Percentiles rank a stretch among this genome's conserved stretches.
phyloP scores from a whole-genome alignment of 441 rosid species.

The Breynia disticha region DNA sequence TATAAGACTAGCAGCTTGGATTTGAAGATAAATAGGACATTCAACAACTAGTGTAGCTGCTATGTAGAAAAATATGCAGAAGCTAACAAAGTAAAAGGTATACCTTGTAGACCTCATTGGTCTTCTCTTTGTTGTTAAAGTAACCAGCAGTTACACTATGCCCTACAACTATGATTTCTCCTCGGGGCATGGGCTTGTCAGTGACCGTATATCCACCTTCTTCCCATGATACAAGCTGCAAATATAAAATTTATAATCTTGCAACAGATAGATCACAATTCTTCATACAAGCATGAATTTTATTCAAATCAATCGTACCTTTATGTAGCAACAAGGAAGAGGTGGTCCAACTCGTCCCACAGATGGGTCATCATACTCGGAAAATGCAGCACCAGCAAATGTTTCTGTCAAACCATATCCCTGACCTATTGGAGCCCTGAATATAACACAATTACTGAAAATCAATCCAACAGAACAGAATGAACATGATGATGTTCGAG shows the following conservation, averaged over 20 bases:
- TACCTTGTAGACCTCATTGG: slow-evolving; percentile 82
- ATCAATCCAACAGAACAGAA: slow-evolving; percentile 6
- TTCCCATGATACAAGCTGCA: slow-evolving; percentile 88
- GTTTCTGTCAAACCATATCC: slow-evolving; percentile 98
- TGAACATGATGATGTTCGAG: not conserved
- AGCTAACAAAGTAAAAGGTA: not conserved
- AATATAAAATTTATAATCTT: slow-evolving; percentile 11
- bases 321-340: slow-evolving; percentile 62
- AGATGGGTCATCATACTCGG: slow-evolving; percentile 65
- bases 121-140: slow-evolving; percentile 67
- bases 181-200: slow-evolving; percentile 87
- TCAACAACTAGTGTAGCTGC: not conserved
- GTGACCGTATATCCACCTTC: slow-evolving; percentile 69
- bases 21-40: not conserved
- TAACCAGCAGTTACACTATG: slow-evolving; percentile 71
- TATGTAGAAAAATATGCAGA: not conserved
- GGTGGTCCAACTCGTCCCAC: slow-evolving; percentile 97
- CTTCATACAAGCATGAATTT: not conserved
- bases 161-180: slow-evolving; percentile 87
- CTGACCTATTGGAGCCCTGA: slow-evolving; percentile 80
- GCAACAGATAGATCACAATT: not conserved
- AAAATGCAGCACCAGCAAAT: slow-evolving; percentile 80
- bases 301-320: slow-evolving; percentile 32
- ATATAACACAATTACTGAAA: slow-evolving; percentile 8
- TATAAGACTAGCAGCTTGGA: slow-evolving; percentile 2